Conservation (phyloP, 768 basidiomycete species). For the Pisolithus sp. region DNA sequence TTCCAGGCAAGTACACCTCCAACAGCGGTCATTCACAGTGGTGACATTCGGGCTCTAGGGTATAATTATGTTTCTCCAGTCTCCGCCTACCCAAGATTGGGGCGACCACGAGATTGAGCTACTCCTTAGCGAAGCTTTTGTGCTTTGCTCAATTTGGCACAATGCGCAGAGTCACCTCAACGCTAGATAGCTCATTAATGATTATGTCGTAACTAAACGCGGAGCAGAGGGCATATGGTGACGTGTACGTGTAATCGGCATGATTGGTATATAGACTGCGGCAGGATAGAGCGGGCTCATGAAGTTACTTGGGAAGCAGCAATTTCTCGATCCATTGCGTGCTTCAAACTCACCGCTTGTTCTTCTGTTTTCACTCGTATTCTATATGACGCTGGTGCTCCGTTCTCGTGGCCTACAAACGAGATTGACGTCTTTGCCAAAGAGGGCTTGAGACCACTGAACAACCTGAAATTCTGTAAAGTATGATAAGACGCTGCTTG, state of each 20-base stretch:
- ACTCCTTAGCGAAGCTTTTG: slow-evolving; percentile 92
- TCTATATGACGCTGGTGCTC: slow-evolving; percentile 52
- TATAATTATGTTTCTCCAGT: slow-evolving; percentile 98
- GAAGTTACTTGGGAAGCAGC: slow-evolving; percentile 32
- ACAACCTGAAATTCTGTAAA: slow-evolving; percentile 68
- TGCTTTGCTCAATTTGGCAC: slow-evolving; percentile 88
- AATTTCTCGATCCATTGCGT: slow-evolving; percentile 57
- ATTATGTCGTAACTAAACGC: slow-evolving; percentile 6
- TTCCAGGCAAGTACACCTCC: slow-evolving; percentile 67
- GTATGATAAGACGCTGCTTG: slow-evolving; percentile 5
- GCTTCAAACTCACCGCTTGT: slow-evolving; percentile 51
- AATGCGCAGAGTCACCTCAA: slow-evolving; percentile 86
- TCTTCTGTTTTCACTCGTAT: slow-evolving; percentile 56
- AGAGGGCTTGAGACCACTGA: slow-evolving; percentile 49
- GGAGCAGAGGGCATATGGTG: slow-evolving; percentile 17
- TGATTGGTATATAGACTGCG: background rate
- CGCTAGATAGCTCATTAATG: slow-evolving; percentile 34
- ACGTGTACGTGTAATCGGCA: slow-evolving; percentile 15
- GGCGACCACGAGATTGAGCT: slow-evolving; percentile 93
- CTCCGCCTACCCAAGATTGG: slow-evolving; percentile 89
- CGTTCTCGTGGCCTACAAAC: slow-evolving; percentile 64
- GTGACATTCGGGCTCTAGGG: slow-evolving; percentile 46
- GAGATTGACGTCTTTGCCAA: slow-evolving; percentile 47
- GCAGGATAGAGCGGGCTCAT: background rate
- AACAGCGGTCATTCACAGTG: background rate